Evolutionary conservation across 306 rosid genomes (phyloP), one percentile per base, ranked within the genome.

Genomic region (Begonia loranthoides): DNA sequence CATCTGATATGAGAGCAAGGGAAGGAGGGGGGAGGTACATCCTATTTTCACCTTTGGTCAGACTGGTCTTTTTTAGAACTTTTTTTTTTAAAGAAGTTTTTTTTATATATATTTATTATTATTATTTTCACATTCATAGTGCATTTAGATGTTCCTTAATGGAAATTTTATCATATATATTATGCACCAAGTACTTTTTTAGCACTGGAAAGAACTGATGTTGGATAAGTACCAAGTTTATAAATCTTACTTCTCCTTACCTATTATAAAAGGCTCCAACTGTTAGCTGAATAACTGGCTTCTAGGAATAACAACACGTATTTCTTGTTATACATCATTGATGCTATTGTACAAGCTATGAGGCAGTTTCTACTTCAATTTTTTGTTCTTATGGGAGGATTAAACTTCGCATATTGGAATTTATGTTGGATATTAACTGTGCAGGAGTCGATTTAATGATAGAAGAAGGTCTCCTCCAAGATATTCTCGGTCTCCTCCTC

Each of bases 381-480:
- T 17, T 13, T 10, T 52, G 41, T 47, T 16, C 12, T 49, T 49
- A 6, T 15, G 19, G 17, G 11, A 49, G 9, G 21, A n/a, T 3
- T 9, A 15, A 15, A n/a, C 21, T 17, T 49, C 17, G 8, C 9
- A 48, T 28, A 48, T 2, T 48, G 16, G 17, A 48, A 14, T 15
- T 49, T 49, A 17, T 14, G 52, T 17, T 49, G 17, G 10, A 49
- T 15, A 58, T 11, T 5, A 24, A 49, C 54, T 58, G 70, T 45
- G 39, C 19, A 73, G 93, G 62, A 76, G 88, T 15, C 70, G 77
- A 8, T 41, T 50, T 55, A 17, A 64, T 47, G 96, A 92, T 52
- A 78, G 93, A 44, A 83, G 99, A 56, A 73, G 94, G 51, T 80
- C 99, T 67, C 94, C 95, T 46, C 86, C 94, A 3, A 77, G 73